Evolutionary conservation across 176 grass and related monocot species (phyloP), one percentile per base, ranked within the genome.

Genomic region (Ensete ventricosum): DNA sequence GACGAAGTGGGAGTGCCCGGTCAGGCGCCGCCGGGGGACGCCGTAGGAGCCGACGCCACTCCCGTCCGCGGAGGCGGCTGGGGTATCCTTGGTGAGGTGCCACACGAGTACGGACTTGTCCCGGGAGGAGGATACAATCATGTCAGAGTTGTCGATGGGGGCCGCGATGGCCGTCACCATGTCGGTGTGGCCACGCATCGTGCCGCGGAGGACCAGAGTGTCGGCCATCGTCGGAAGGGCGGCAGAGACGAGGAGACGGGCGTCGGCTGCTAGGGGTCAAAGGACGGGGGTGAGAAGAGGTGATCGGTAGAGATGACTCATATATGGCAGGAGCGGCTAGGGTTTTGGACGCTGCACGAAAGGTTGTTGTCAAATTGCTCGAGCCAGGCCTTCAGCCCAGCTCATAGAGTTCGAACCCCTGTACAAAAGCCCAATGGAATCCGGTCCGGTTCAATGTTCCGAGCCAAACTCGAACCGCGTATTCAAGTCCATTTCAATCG

Each of bases 41-140:
- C 90, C 93, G 77, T 90, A 92, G 25, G 86, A 67, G 16, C 26
- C 81, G 14, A 76, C 23, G 26, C 83, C 9, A 52, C 62, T 12
- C 14, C 8, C 71, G 11, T 74, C 68, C 10, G 79, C 79, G 23
- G 48, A 50, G 27, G 81, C 72, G 8, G 74, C 23, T 11, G 72
- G 62, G 0, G 79, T 74, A 29, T 84, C 84, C 75, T 87, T 89
- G 55, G 76, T 86, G 27, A 97, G 93, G 73, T 90, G 74, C 93
- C 87, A 97, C 2, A 97, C 88, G 26, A 97, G 85, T 55, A 97
- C 10, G 48, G 93, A 93, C 90, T 97, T 97, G 84, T 97, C 93
- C 75, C 90, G 90, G 50, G 93, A 97, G 22, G 93, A 90, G 67
- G 93, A 92, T 17, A 97, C 90, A 79, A 97, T 90, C 83, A 85